These are phyloP conservation scores for Ajuga chamaepitys DNA, from an alignment of 257 asterid genomes.

Conservation along the genomic window DNA sequence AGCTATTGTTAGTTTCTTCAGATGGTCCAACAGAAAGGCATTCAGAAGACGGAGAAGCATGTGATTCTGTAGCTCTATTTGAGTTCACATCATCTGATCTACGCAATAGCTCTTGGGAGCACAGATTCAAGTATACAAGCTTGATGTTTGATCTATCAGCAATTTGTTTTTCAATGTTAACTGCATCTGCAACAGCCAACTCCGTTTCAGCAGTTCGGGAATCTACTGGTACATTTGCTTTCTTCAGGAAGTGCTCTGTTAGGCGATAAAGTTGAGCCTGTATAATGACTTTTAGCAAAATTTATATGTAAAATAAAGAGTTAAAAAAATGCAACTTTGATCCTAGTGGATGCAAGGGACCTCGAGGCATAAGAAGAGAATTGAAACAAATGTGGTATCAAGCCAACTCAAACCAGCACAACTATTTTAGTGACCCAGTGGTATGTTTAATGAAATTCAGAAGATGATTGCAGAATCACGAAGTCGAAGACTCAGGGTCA, in stretches of 20 bases:
- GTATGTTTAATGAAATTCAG: not conserved
- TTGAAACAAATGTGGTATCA: not conserved
- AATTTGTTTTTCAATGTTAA: slow-evolving; percentile 75
- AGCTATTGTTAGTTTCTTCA: slow-evolving; percentile 26
- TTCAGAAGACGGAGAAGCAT: slow-evolving; percentile 35
- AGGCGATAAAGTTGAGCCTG: slow-evolving; percentile 96
- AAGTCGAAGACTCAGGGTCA: not conserved
- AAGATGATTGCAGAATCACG: not conserved
- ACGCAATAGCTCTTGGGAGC: slow-evolving; percentile 75
- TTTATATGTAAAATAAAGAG: not conserved
- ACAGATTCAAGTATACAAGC: slow-evolving; percentile 76
- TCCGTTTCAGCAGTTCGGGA: slow-evolving; percentile 80
- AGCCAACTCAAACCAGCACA: slow-evolving; percentile 8
- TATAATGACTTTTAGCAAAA: slow-evolving; percentile 5
- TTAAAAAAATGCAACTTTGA: not conserved
- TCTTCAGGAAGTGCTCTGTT: slow-evolving; percentile 75
- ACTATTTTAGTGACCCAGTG: not conserved
- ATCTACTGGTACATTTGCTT: slow-evolving; percentile 47
- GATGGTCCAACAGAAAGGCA: slow-evolving; percentile 24
- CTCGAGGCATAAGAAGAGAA: not conserved
- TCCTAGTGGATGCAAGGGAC: slow-evolving; percentile 5
- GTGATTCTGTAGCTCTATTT: slow-evolving; percentile 31
- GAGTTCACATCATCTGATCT: slow-evolving; percentile 40
- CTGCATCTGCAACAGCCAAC: slow-evolving; percentile 94
- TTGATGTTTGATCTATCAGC: slow-evolving; percentile 92